phyloP scores from a whole-genome alignment of 2,329 filamentous ascomycete species.

The Ophiocordyceps robertsii region DNA sequence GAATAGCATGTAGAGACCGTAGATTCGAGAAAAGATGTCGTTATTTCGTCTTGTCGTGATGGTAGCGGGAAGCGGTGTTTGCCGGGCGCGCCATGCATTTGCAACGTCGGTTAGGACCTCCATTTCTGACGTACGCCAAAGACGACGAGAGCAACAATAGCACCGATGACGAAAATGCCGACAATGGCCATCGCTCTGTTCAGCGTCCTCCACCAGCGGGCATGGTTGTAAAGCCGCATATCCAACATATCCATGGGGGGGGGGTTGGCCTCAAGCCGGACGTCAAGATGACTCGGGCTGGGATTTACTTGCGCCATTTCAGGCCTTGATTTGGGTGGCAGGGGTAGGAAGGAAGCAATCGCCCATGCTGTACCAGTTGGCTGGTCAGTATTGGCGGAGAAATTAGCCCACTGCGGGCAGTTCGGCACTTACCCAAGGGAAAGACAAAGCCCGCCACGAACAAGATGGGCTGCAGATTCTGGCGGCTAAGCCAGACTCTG shows the following conservation, averaged over 20 bases:
- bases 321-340: conserved; percentile 44
- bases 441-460: conserved; percentile 70
- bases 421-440: conserved; percentile 45
- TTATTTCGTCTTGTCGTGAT: background rate
- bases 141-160: conserved; percentile 36
- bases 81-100: background rate
- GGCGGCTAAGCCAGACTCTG: conserved; percentile 45
- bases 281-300: conserved; percentile 25
- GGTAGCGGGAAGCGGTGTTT: background rate
- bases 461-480: conserved; percentile 61
- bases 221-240: conserved; percentile 33
- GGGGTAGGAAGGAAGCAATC: conserved; percentile 58
- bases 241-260: conserved; percentile 26
- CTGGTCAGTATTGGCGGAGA: background rate
- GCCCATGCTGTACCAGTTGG: conserved; percentile 51
- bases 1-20: too few species aligned
- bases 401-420: background rate
- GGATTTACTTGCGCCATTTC: conserved; percentile 36
- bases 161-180: conserved; percentile 39
- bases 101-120: conserved; percentile 12
- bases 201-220: conserved; percentile 45
- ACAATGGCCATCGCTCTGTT: conserved; percentile 46
- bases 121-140: conserved; percentile 38
- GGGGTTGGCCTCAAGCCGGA: conserved; percentile 18
- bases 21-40: background rate